Conservation (phyloP, 768 basidiomycete genomes). For the Termitomyces sp. region DNA sequence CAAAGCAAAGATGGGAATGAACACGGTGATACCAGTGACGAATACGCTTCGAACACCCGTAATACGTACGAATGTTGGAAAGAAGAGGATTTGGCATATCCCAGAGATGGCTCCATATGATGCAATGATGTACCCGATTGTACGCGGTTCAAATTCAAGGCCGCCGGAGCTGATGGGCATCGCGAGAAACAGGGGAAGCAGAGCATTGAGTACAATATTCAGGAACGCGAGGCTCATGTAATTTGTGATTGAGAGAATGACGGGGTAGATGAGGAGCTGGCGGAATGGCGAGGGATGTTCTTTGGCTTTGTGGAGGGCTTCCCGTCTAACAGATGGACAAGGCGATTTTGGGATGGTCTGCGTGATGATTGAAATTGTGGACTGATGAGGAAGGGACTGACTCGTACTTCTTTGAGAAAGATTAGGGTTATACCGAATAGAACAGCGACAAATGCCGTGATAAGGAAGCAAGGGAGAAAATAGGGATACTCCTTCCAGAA, state of each 20-base stretch:
- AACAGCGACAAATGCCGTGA: conserved; percentile 25
- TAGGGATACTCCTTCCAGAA: conserved; percentile 71
- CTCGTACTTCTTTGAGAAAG: conserved; percentile 37
- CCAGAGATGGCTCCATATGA: conserved; percentile 33
- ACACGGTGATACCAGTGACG: conserved; percentile 26
- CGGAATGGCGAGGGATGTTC: conserved; percentile 34
- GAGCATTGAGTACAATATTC: conserved; percentile 42
- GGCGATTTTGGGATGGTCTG: conserved; percentile 21
- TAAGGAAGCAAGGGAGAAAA: conserved; percentile 57
- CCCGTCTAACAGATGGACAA: conserved; percentile 8
- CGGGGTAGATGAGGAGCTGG: conserved; percentile 40
- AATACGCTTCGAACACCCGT: conserved; percentile 36
- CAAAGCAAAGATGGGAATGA: conserved; percentile 28
- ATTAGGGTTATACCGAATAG: conserved; percentile 25
- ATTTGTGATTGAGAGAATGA: conserved; percentile 61
- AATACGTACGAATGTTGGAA: conserved; percentile 29
- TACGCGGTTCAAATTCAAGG: conserved; percentile 52
- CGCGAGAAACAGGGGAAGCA: conserved; percentile 64
- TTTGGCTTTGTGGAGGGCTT: not conserved
- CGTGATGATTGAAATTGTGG: not conserved
- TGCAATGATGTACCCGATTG: conserved; percentile 55
- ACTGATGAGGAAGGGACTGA: not conserved
- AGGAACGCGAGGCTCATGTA: conserved; percentile 60
- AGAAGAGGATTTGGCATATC: conserved; percentile 31
- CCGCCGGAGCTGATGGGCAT: conserved; percentile 64